Evolutionary conservation across 495 filamentous ascomycete species (phyloP), one percentile per base, ranked within the genome.

Genomic region (Aspergillus steynii): DNA sequence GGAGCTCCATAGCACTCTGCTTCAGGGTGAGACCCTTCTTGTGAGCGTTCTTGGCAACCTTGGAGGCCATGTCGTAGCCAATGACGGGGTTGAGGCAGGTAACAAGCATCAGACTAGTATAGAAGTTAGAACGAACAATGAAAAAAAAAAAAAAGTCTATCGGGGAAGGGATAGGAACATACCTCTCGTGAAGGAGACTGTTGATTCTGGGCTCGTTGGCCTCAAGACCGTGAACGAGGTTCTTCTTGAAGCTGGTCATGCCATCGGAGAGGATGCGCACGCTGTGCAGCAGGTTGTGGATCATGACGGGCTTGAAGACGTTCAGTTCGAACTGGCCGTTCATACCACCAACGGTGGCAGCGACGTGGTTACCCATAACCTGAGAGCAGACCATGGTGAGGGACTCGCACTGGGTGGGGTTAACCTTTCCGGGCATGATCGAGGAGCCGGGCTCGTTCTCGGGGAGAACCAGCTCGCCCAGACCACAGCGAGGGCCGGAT

Each of bases 381-480:
- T 99, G 95, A 3, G 92, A 85, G 81, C 93, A 97, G 58, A 99
- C 77, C 95, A 99, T 99, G 62, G 95, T 99, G 74, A 99, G 79
- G 45, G 93, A 90, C 83, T 99, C 95, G 79, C 92, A 96, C 80
- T 99, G 95, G 29, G 95, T 99, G 37, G 95, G 95, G 83, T 99
- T 99, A 68, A 99, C 95, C 83, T 99, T 99, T 67, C 95, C 95
- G 31, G 95, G 95, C 95, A 99, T 99, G 80, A 99, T 98, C 58
- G 90, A 95, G 67, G 86, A 90, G 52, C 95, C 95, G 20, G 95
- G 95, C 83, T 99, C 95, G 78, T 99, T 99, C 82, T 99, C 95
- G 45, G 95, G 95, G 29, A 99, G 86, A 62, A 81, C 83, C 51
- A 99, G 85, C 79, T 99, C 95, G 56, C 92, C 94, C 10, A 98